Conservation (phyloP, 257 asterid species). For the Ilex asprella region DNA sequence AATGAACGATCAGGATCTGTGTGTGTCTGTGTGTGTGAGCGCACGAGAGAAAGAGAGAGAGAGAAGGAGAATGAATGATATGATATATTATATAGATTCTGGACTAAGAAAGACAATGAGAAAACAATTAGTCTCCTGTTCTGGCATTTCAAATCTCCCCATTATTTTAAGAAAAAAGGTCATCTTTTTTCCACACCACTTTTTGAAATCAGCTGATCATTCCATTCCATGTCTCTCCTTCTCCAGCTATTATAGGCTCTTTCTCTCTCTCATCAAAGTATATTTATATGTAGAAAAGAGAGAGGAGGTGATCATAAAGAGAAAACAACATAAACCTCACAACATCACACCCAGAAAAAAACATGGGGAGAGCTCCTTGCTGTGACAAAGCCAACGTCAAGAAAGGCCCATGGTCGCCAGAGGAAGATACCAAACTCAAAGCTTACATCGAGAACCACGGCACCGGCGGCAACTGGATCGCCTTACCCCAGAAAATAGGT, state of each 20-base stretch:
- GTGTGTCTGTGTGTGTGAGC: too few species aligned
- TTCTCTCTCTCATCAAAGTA: neutral
- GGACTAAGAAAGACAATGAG: constrained; percentile 19
- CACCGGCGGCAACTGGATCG: constrained; percentile 40
- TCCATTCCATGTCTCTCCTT: constrained; percentile 24
- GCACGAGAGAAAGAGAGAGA: too few species aligned
- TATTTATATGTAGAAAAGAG: neutral
- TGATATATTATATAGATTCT: constrained; percentile 13
- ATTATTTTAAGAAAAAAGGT: constrained; percentile 20
- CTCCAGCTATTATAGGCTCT: constrained; percentile 34
- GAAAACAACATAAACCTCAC: neutral
- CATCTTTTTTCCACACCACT: constrained; percentile 27
- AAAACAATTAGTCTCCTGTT: constrained; percentile 5
- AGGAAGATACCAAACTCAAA: constrained; percentile 38
- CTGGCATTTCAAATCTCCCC: constrained; percentile 21
- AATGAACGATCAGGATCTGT: too few species aligned
- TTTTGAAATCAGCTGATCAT: constrained; percentile 25
- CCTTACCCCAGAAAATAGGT: constrained; percentile 37
- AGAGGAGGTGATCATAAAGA: neutral
- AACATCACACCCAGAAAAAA: neutral
- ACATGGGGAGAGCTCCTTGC: constrained; percentile 44
- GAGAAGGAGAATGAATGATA: neutral
- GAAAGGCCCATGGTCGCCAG: constrained; percentile 45
- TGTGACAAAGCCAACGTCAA: constrained; percentile 39
- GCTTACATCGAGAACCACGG: constrained; percentile 30